phyloP scores from a whole-genome alignment of 371 early-diverging fungal species.

The Paramicrosporidium saccamoebae region DNA sequence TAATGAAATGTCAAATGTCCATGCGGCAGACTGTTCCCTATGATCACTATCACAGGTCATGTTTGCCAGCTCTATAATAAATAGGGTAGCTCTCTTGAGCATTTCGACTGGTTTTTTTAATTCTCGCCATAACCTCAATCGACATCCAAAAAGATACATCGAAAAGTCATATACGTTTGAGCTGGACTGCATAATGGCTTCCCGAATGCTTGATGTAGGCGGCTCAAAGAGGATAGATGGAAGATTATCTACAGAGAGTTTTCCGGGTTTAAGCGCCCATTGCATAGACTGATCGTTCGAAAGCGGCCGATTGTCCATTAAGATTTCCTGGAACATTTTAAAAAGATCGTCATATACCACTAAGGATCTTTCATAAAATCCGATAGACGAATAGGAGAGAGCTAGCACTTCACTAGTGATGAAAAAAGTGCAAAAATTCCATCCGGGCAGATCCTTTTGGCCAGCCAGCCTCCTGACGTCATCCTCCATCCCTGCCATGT shows the following conservation, averaged over 20 bases:
- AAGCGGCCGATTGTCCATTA: constrained; percentile 48
- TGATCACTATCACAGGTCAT: too few species aligned
- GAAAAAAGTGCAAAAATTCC: constrained; percentile 89
- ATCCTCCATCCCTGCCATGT: too few species aligned
- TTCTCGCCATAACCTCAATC: constrained; percentile 35
- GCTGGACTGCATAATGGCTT: constrained; percentile 50
- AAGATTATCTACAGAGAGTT: constrained; percentile 39
- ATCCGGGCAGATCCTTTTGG: constrained; percentile 70
- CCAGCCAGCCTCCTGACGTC: constrained; percentile 56
- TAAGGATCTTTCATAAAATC: constrained; percentile 46
- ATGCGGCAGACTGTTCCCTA: too few species aligned
- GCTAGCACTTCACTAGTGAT: constrained; percentile 67
- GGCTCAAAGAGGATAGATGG: too few species aligned
- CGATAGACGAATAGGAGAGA: constrained; percentile 50
- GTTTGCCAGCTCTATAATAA: too few species aligned
- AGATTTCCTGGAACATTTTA: constrained; percentile 55
- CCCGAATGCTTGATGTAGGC: too few species aligned
- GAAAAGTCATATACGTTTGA: constrained; percentile 77
- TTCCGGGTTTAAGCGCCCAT: constrained; percentile 51
- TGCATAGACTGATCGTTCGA: constrained; percentile 40
- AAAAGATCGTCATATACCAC: constrained; percentile 80
- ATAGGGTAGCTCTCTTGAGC: too few species aligned
- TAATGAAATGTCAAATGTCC: too few species aligned
- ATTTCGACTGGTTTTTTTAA: too few species aligned
- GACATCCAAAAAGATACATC: constrained; percentile 62